A percentile compares a stretch with the other conserved stretches of the same genome.
phyloP scores from a whole-genome alignment of 2,329 filamentous ascomycete species.

The Fusarium albosuccineum region DNA sequence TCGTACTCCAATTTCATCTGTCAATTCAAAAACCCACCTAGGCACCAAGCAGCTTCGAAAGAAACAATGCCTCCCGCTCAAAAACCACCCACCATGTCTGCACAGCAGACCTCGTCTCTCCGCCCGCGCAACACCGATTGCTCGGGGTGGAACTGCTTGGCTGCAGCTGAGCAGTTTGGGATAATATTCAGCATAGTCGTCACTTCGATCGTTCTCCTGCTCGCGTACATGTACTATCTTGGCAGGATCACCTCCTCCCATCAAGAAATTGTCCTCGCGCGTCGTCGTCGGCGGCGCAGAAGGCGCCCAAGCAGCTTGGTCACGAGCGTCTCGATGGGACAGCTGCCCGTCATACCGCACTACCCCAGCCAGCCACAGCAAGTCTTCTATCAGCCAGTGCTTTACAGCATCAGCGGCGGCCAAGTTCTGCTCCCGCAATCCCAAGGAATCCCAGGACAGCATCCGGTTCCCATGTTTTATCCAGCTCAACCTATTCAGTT shows the following conservation, averaged over 20 bases:
- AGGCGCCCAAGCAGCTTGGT: constrained; percentile 9
- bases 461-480: constrained; percentile 15
- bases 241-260: constrained; percentile 42
- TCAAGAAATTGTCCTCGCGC: constrained; percentile 22
- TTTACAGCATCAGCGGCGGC: constrained; percentile 18
- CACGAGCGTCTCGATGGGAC: constrained; percentile 16
- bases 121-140: constrained; percentile 36
- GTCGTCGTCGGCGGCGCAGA: constrained; percentile 14
- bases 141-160: constrained; percentile 57
- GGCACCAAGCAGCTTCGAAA: background rate
- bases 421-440: background rate
- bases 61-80: background rate
- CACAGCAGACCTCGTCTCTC: background rate
- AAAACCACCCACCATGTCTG: background rate
- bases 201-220: constrained; percentile 44
- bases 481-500: constrained; percentile 5
- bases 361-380: constrained; percentile 15
- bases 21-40: background rate
- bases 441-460: constrained; percentile 4
- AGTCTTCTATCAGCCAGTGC: constrained; percentile 35
- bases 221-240: constrained; percentile 53
- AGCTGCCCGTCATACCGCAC: constrained; percentile 35
- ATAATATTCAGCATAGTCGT: constrained; percentile 55
- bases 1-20: background rate
- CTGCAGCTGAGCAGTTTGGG: constrained; percentile 52